Evolutionary conservation across 2,329 filamentous ascomycete species (phyloP), one percentile per base, ranked within the genome.

Genomic region (Ophiostoma quercus): DNA sequence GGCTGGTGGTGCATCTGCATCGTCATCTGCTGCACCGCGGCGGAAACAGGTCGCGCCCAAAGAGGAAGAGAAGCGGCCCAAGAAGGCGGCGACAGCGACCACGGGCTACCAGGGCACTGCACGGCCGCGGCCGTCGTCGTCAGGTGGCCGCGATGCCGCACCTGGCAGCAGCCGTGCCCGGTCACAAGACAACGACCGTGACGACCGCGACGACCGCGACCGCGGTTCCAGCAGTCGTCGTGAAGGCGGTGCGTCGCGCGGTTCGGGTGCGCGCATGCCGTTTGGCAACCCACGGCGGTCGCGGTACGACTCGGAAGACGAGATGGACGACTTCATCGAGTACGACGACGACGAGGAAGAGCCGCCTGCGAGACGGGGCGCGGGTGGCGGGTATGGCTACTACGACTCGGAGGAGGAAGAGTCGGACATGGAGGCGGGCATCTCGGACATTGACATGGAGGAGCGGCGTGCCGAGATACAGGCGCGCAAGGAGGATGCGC

Each of bases 351-450:
- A 87, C 0, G 84, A 85, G 14, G 80, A 79, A 5, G 82, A 84
- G 0, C 51, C n/a, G 14, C 39, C 41, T 22, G 32, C 62, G n/a
- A 39, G 32, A 65, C 34, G 19, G 8, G 19, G 34, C 5, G 78
- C 77, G 6, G 32, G 34, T 14, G 78, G 77, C 1, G 74, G 63
- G n/a, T 67, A 68, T 54, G 25, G 68, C 12, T 32, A 70, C 65
- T 71, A 71, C 16, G 84, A 82, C 2, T 88, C 77, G 3, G 84
- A 82, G 2, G 88, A 87, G 0, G 90, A 77, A 6, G 90, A 88
- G 5, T 92, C 89, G 6, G 91, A 92, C 74, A 93, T 93, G 89
- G 90, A 93, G 77, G 91, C 90, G 1, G 90, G 90, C 43, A 77
- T 90, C 51, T 89, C 88, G 71, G 90, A 93, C 74, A 86, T 94